A percentile compares a stretch with the other conserved stretches of the same genome.
Evolutionary conservation across 2,329 filamentous ascomycete species (phyloP).

Genomic region (Trichoderma arundinaceum): DNA sequence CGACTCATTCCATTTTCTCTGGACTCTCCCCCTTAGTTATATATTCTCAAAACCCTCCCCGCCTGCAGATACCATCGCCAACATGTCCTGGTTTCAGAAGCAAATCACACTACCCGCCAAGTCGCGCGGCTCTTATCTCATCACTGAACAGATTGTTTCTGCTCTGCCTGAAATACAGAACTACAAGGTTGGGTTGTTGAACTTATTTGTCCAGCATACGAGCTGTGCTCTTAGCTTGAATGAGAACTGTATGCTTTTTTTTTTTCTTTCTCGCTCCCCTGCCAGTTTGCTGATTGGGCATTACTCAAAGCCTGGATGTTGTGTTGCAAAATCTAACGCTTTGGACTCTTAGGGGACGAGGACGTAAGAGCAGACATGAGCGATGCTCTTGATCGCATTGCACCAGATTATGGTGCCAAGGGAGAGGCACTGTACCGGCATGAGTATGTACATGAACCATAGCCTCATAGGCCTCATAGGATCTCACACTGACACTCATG

Average conservation of each 20-base stretch:
- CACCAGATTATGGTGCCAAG: slow-evolving; percentile 74
- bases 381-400: slow-evolving; percentile 89
- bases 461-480: neutral
- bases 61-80: slow-evolving; percentile 41
- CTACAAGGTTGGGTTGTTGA: slow-evolving; percentile 85
- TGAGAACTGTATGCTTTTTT: slow-evolving; percentile 70
- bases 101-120: slow-evolving; percentile 77
- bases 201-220: slow-evolving; percentile 95
- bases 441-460: slow-evolving; percentile 41
- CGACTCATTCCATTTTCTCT: slow-evolving; percentile 57
- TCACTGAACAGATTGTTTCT: slow-evolving; percentile 75
- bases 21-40: slow-evolving; percentile 54
- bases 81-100: slow-evolving; percentile 84
- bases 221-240: slow-evolving; percentile 89
- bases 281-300: no score
- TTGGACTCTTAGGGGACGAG: slow-evolving; percentile 56
- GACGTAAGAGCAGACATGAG: slow-evolving; percentile 95
- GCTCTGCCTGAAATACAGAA: slow-evolving; percentile 78
- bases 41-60: slow-evolving; percentile 42
- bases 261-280: no score
- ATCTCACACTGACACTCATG: neutral
- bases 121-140: slow-evolving; percentile 84
- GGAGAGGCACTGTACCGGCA: slow-evolving; percentile 81
- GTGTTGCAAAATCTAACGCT: neutral
- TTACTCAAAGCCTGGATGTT: no score